Percentiles rank a stretch among this genome's conserved stretches.
These are phyloP conservation scores for Ephemerocybe angulata DNA, from an alignment of 768 basidiomycete genomes.

Conservation along the genomic window DNA sequence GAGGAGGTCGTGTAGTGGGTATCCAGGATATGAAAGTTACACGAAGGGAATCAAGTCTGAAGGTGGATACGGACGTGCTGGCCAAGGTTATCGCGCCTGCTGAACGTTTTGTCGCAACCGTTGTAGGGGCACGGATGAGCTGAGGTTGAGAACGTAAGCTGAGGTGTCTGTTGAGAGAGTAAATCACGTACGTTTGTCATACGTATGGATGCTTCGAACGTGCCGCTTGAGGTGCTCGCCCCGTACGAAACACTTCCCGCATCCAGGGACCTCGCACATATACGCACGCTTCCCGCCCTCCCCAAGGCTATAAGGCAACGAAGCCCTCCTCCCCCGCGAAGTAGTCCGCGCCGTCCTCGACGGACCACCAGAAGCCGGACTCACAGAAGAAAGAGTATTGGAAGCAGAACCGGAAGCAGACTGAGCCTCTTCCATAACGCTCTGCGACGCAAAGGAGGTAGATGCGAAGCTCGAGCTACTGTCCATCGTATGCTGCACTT, in stretches of 20 bases:
- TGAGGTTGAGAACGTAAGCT: conserved; percentile 16
- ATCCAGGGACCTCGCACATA: conserved; percentile 65
- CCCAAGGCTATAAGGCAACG: conserved; percentile 12
- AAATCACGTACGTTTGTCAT: conserved; percentile 70
- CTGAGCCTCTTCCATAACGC: not conserved
- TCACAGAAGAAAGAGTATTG: not conserved
- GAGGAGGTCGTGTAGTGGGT: too few relatives aligned
- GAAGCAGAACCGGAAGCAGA: conserved; percentile 4
- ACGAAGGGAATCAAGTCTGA: conserved; percentile 15
- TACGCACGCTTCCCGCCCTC: conserved; percentile 43
- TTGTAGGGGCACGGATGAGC: conserved; percentile 59
- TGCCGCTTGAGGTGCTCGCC: conserved; percentile 83
- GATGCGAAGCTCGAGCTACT: conserved; percentile 5
- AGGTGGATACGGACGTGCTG: conserved; percentile 70
- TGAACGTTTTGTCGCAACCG: conserved; percentile 68
- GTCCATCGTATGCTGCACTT: not conserved
- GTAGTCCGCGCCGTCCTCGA: conserved; percentile 3
- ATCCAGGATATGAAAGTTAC: too few relatives aligned
- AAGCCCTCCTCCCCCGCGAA: conserved; percentile 13
- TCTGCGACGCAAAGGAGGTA: not conserved
- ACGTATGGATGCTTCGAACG: conserved; percentile 74
- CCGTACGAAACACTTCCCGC: conserved; percentile 75
- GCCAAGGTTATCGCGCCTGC: conserved; percentile 71
- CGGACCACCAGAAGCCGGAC: not conserved
- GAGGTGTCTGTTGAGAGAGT: not conserved